Percentiles rank a stretch among this genome's conserved stretches.
Evolutionary conservation across 2,329 filamentous ascomycete species (phyloP).

Genomic region (Alternaria dauci): DNA sequence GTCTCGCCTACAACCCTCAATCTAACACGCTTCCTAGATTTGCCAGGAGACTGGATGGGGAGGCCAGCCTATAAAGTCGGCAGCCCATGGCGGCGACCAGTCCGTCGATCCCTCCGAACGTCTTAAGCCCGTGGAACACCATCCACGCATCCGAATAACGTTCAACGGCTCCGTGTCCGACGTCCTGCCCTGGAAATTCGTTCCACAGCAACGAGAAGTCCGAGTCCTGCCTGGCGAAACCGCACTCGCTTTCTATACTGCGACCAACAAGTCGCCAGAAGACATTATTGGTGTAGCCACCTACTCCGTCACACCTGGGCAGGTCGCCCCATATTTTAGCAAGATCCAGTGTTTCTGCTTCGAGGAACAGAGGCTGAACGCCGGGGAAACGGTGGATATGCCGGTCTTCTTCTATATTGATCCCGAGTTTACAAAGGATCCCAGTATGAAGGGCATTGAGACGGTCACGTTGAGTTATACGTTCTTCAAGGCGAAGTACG

Average conservation of each 20-base stretch:
- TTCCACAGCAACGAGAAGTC: constrained; percentile 95
- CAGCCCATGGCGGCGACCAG: constrained; percentile 66
- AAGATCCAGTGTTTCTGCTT: constrained; percentile 99
- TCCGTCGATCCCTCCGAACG: constrained; percentile 74
- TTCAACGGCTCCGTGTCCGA: constrained; percentile 97
- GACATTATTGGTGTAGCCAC: constrained; percentile 99
- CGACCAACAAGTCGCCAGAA: constrained; percentile 85
- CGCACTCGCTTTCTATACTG: constrained; percentile 95
- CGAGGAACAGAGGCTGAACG: constrained; percentile 90
- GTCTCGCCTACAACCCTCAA: background rate
- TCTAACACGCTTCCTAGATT: constrained; percentile 62
- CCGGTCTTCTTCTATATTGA: constrained; percentile 99
- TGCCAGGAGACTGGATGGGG: constrained; percentile 90
- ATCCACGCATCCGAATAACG: constrained; percentile 89
- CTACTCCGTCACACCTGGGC: constrained; percentile 94
- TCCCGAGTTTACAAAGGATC: constrained; percentile 89
- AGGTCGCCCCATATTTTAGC: constrained; percentile 97
- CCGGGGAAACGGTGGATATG: constrained; percentile 98
- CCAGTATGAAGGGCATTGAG: constrained; percentile 92
- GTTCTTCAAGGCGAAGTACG: constrained; percentile 94
- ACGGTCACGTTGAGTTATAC: constrained; percentile 97
- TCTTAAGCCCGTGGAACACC: constrained; percentile 79
- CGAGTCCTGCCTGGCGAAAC: constrained; percentile 95
- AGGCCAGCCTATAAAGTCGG: constrained; percentile 87
- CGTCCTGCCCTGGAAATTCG: constrained; percentile 96